Evolutionary conservation across 176 grass and related monocot genomes (phyloP).

Genomic region (Pharus latifolius): DNA sequence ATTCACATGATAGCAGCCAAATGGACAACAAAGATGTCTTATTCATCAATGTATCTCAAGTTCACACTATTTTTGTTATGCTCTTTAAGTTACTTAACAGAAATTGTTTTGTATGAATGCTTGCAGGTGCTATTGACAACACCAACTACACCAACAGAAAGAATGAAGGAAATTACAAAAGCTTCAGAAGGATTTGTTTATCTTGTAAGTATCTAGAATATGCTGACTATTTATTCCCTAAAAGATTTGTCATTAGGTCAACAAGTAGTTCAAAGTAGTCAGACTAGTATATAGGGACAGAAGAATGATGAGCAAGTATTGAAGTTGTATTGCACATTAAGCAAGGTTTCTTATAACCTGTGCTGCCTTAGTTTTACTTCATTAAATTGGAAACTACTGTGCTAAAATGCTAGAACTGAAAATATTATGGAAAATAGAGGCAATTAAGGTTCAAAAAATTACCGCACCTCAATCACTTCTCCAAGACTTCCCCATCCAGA

Average conservation of each 20-base stretch:
- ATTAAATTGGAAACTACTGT: background rate
- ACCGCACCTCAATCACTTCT: background rate
- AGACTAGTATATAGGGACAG: background rate
- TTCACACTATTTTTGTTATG: background rate
- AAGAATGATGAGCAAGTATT: background rate
- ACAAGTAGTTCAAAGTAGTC: background rate
- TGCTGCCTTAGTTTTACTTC: background rate
- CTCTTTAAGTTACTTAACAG: background rate
- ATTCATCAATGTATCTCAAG: background rate
- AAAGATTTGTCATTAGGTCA: too few relatives aligned
- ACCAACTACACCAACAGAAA: constrained; percentile 92
- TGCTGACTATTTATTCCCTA: background rate
- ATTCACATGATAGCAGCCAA: background rate
- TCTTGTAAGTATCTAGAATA: constrained; percentile 49
- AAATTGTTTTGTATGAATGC: constrained; percentile 5
- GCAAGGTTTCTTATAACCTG: background rate
- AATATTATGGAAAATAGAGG: background rate
- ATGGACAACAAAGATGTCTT: background rate
- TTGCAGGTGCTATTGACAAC: constrained; percentile 88
- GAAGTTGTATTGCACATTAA: background rate
- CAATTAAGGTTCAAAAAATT: background rate
- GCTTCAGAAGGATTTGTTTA: constrained; percentile 95
- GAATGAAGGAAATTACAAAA: constrained; percentile 87
- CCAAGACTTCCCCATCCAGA: background rate
- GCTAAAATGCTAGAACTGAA: background rate